Base-by-base conservation (phyloP, 768 basidiomycete genomes). In the Lentinula guzmanii region DNA sequence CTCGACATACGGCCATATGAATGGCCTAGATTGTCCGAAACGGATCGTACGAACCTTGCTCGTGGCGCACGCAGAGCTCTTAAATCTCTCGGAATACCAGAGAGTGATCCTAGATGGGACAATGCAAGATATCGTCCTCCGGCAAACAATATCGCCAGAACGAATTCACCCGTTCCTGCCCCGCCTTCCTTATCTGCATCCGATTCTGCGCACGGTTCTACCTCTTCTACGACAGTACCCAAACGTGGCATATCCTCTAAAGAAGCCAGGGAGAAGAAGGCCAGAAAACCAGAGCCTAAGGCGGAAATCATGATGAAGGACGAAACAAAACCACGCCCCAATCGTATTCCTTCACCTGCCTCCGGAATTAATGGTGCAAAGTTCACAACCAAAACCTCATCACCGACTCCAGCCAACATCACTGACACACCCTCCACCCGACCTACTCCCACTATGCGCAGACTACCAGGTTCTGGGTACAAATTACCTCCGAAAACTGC, bases 1-100 rank as follows among this genome's bases (percentile, higher is more conserved):
- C 76, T 76, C 37, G 85, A 91, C 66, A 85, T 90, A 28, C 84
- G 87, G 5, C 90, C 90, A 0, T 85, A 78, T 61, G 86, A 85
- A 63, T 88, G 82, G 79, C 74, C 78, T 0, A 75, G 74, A 33
- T 74, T 87, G 31, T 74, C 75, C 2, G 80, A 82, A 33, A 53
- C 73, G 2, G 82, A 85, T 50, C 78, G 82, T 4, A 74, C 72
- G 7, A 66, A 62, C n/a, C 74, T 90, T 70, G 78, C 82, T 7
- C 78, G 82, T 43, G 74, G 77, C 33, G 86, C 83, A 1, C 79
- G 85, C 51, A 63, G 72, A 15, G 79, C 73, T 0, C 77, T 87
- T 66, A 74, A 71, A 37, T 70, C 68, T 33, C 72, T 89, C 57
- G 79, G 78, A 28, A 82, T 90, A 62, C 82, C 83, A 24, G 78